Base-by-base conservation (phyloP, 1,284 basidiomycete species). In the Phlebopus sp. region DNA sequence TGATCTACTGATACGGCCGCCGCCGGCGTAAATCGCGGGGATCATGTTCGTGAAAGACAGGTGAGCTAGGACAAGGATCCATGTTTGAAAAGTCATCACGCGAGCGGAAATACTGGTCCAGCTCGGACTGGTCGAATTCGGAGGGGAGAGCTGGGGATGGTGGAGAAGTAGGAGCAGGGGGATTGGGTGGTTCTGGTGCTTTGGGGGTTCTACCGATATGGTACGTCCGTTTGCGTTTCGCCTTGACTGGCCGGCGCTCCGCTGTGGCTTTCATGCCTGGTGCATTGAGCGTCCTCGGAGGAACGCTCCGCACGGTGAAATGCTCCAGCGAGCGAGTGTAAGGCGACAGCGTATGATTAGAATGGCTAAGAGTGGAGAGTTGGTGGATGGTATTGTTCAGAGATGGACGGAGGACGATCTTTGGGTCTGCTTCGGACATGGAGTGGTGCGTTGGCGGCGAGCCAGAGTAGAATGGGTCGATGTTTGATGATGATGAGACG, bases 261-360 rank as follows among this genome's bases (percentile, higher is more conserved):
- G 59, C 56, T 31, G 61, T 57, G 10, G 55, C 56, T 35, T 60
- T 61, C 13, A 68, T 51, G 11, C 51, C 64, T 25, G 18, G 55
- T 15, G 55, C 59, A 38, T 51, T 57, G 44, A 60, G 56, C 29
- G 66, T 70, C 49, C 78, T 74, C 41, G 77, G 87, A 2, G 89
- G 92, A 32, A 87, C 87, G 52, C 86, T 90, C 19, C 92, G 79
- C 3, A 95, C 91, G 4, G 92, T 91, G 63, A 94, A 94, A 69
- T 96, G 92, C 53, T 89, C 84, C 37, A 92, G 75, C 5, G 85
- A 85, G 41, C 91, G 80, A 9, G 93, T 95, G 66, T 93, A 96
- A 0, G 93, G 93, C 1, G 88, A 92, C 2, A 97, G 72, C 0
- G 93, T 97, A 60, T 95, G 92, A 57, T 95, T 91, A 2, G 90